Evolutionary conservation across 2,329 filamentous ascomycete species (phyloP).

Genomic region (Akanthomyces dipterigenus): DNA sequence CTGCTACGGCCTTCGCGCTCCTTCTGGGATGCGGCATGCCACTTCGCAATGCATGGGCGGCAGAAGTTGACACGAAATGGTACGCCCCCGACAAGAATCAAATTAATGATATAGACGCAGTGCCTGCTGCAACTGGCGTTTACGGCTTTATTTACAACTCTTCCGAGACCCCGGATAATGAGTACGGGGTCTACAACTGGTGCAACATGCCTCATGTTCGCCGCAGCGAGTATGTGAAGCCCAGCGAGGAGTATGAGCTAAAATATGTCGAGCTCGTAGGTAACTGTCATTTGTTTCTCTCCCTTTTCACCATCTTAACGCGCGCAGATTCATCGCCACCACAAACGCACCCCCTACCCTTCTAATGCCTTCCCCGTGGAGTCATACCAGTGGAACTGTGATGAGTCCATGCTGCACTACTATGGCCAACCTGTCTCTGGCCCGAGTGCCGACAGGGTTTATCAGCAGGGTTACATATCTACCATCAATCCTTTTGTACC

Average conservation of each 20-base stretch:
- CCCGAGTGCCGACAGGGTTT: conserved; percentile 46
- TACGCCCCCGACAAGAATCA: conserved; percentile 46
- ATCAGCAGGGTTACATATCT: conserved; percentile 59
- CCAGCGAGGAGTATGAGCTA: conserved; percentile 52
- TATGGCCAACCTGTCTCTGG: conserved; percentile 53
- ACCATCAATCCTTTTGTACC: conserved; percentile 60
- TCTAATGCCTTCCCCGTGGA: conserved; percentile 71
- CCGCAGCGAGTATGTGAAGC: conserved; percentile 52
- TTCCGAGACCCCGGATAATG: conserved; percentile 47
- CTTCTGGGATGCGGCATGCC: conserved; percentile 1
- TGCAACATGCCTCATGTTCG: conserved; percentile 88
- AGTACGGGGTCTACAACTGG: conserved; percentile 67
- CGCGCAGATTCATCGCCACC: conserved; percentile 66
- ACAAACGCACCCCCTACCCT: conserved; percentile 77
- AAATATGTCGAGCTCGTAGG: conserved; percentile 69
- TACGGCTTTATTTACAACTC: conserved; percentile 71
- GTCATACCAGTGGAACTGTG: conserved; percentile 65
- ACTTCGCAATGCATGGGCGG: conserved; percentile 10
- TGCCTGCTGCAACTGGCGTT: conserved; percentile 52
- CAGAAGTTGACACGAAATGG: conserved; percentile 43
- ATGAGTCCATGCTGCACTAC: conserved; percentile 62
- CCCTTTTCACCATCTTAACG: neutral
- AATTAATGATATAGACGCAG: conserved; percentile 55
- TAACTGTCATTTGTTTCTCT: conserved; percentile 12
- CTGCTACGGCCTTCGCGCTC: conserved; percentile 7